Evolutionary conservation across 768 basidiomycete genomes (phyloP).

Genomic region (Psilocybe sp.): DNA sequence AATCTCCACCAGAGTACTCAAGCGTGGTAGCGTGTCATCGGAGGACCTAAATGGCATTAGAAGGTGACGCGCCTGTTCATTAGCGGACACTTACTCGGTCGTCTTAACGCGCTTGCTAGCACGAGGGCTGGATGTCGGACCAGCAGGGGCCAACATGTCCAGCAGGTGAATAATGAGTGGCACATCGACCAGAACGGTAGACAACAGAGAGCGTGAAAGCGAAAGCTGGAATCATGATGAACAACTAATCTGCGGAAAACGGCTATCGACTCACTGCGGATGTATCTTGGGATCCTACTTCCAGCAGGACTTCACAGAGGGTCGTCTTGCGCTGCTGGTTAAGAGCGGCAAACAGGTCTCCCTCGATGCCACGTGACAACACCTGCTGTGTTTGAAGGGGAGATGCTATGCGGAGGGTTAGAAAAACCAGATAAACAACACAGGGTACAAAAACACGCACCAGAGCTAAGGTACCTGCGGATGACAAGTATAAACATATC

Average conservation of each 20-base stretch:
- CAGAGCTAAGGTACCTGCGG: slow-evolving; percentile 41
- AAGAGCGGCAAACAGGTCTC: slow-evolving; percentile 56
- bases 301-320: slow-evolving; percentile 55
- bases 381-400: slow-evolving; percentile 34
- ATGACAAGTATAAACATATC: slow-evolving; percentile 42
- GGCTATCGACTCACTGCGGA: slow-evolving; percentile 40
- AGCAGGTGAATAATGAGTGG: slow-evolving; percentile 54
- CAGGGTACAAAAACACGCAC: slow-evolving; percentile 26
- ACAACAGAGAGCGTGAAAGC: slow-evolving; percentile 48
- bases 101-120: slow-evolving; percentile 66
- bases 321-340: slow-evolving; percentile 50
- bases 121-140: slow-evolving; percentile 39
- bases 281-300: slow-evolving; percentile 42
- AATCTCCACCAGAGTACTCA: slow-evolving; percentile 68
- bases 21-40: slow-evolving; percentile 39
- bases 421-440: neutral
- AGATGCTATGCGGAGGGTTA: slow-evolving; percentile 29
- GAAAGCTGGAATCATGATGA: slow-evolving; percentile 31
- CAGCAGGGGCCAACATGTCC: slow-evolving; percentile 41
- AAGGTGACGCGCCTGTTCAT: neutral
- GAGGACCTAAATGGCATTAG: slow-evolving; percentile 22
- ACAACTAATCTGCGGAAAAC: neutral
- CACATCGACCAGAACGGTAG: slow-evolving; percentile 46
- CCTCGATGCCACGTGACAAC: slow-evolving; percentile 44
- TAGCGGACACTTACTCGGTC: slow-evolving; percentile 40